Evolutionary conservation across 108 stramenopile species (phyloP).

Genomic region (Phaeodactylum tricornutum): DNA sequence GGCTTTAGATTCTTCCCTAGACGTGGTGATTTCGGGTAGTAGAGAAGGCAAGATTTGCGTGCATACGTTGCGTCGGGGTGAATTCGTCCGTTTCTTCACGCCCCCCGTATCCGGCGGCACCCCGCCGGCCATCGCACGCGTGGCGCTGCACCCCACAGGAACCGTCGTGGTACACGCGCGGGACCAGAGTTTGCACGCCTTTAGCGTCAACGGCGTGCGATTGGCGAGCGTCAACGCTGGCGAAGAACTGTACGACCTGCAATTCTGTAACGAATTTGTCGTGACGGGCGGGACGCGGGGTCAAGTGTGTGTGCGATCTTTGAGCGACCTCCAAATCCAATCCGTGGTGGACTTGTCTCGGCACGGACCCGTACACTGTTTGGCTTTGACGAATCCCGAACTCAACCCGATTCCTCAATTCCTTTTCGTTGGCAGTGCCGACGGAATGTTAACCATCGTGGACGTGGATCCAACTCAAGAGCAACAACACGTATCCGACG

Average conservation of each 20-base stretch:
- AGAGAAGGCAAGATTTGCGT: slow-evolving; percentile 56
- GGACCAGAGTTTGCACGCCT: slow-evolving; percentile 46
- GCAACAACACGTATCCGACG: not conserved
- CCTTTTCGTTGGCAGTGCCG: slow-evolving; percentile 69
- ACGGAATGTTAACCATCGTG: slow-evolving; percentile 66
- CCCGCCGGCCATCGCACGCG: slow-evolving; percentile 23
- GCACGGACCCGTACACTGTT: slow-evolving; percentile 60
- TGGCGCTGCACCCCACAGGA: slow-evolving; percentile 43
- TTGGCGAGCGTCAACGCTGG: slow-evolving; percentile 33
- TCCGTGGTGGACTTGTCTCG: slow-evolving; percentile 55
- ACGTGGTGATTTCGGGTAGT: slow-evolving; percentile 61
- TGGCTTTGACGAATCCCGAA: slow-evolving; percentile 47
- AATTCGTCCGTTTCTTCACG: slow-evolving; percentile 50
- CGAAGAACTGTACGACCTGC: slow-evolving; percentile 65
- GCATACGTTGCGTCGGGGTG: slow-evolving; percentile 55
- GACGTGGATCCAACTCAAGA: slow-evolving; percentile 10
- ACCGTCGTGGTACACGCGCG: slow-evolving; percentile 45
- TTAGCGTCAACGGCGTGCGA: slow-evolving; percentile 55
- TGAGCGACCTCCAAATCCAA: slow-evolving; percentile 36
- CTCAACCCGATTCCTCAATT: slow-evolving; percentile 38
- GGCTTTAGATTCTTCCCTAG: slow-evolving; percentile 50
- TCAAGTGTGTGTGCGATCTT: slow-evolving; percentile 44
- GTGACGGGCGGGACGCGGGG: slow-evolving; percentile 70
- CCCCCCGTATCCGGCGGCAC: slow-evolving; percentile 7
- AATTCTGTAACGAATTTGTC: slow-evolving; percentile 55